These are phyloP conservation scores for Termitomyces sp. DNA, from an alignment of 768 basidiomycete genomes.

Conservation along the genomic window DNA sequence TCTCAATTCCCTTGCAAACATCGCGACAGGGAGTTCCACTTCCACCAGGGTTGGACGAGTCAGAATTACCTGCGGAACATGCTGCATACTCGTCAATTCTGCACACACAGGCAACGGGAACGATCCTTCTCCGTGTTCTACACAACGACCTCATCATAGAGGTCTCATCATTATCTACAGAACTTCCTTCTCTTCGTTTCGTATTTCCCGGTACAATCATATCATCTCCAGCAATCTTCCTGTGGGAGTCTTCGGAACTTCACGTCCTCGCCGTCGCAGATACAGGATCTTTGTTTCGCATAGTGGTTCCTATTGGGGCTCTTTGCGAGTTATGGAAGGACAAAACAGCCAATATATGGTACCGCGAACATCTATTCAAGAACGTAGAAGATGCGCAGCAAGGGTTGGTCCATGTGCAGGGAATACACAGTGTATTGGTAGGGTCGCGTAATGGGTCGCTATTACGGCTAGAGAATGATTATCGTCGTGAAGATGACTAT, in stretches of 20 bases:
- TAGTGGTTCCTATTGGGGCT: constrained; percentile 56
- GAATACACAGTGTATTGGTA: constrained; percentile 60
- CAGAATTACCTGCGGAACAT: constrained; percentile 60
- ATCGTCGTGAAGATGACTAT: constrained; percentile 45
- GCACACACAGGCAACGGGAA: constrained; percentile 51
- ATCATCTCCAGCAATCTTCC: constrained; percentile 58
- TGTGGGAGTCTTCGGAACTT: constrained; percentile 47
- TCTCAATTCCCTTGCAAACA: constrained; percentile 52
- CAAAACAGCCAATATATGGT: constrained; percentile 48
- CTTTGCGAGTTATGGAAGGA: constrained; percentile 54
- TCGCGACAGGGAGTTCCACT: constrained; percentile 48
- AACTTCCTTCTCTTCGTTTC: constrained; percentile 65
- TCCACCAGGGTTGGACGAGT: constrained; percentile 33
- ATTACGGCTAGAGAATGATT: constrained; percentile 64
- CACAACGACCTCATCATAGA: constrained; percentile 73
- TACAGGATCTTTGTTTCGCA: constrained; percentile 65
- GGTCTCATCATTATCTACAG: constrained; percentile 64
- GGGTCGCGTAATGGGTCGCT: constrained; percentile 56
- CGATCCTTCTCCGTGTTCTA: constrained; percentile 68
- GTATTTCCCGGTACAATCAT: constrained; percentile 69
- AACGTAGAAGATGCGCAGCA: constrained; percentile 35
- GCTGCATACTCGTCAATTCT: constrained; percentile 59
- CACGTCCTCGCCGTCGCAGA: constrained; percentile 68
- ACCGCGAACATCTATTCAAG: constrained; percentile 63
- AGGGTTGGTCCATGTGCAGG: constrained; percentile 60